phyloP scores from a whole-genome alignment of 768 basidiomycete genomes.

The Glaciozyma martinii region DNA sequence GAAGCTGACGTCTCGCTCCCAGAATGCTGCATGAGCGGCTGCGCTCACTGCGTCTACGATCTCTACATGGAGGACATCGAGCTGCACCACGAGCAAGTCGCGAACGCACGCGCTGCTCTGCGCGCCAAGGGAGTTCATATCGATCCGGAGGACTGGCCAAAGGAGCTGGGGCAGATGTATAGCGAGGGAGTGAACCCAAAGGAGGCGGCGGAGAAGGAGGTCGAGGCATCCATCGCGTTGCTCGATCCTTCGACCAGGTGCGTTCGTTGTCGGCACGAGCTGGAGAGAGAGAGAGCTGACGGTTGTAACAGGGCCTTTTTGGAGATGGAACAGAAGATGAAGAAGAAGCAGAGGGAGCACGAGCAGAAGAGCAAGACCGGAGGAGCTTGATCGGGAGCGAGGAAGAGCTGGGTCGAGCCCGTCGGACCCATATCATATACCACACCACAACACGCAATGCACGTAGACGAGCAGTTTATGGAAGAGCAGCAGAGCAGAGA shows the following conservation, averaged over 20 bases:
- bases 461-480: too few species aligned
- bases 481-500: too few species aligned
- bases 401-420: too few species aligned
- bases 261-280: neutral
- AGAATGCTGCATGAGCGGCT: conserved; percentile 96
- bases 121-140: neutral
- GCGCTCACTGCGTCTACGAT: conserved; percentile 84
- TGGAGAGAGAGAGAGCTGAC: neutral
- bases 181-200: neutral
- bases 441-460: too few species aligned
- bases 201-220: neutral
- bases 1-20: neutral
- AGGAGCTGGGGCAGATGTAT: neutral
- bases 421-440: too few species aligned
- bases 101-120: neutral
- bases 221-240: neutral
- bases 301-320: neutral
- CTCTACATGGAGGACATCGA: conserved; percentile 60
- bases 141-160: neutral
- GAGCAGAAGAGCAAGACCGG: too few species aligned
- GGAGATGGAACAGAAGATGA: neutral
- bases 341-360: neutral
- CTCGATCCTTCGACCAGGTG: neutral
- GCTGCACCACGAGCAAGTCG: neutral
- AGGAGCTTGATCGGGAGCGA: too few species aligned